Conservation (phyloP, 495 filamentous ascomycete genomes). For the Hypoxylon trugodes region DNA sequence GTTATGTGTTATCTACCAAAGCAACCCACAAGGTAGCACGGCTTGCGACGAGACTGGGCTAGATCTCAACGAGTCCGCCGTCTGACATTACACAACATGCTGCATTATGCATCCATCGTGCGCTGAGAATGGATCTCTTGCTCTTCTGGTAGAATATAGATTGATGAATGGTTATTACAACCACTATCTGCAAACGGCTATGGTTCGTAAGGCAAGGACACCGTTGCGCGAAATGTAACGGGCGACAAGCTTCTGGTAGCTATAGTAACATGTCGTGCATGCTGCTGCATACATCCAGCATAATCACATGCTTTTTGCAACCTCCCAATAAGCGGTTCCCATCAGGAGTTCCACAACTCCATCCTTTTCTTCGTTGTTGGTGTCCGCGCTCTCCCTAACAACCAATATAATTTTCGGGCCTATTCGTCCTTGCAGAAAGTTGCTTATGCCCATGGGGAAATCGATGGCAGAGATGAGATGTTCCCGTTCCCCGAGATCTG, state of each 20-base stretch:
- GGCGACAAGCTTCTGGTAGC: slow-evolving; percentile 2
- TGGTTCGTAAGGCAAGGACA: slow-evolving; percentile 15
- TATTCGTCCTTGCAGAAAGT: slow-evolving; percentile 12
- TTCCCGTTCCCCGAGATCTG: slow-evolving; percentile 9
- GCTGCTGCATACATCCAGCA: slow-evolving; percentile 16
- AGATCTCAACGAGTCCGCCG: slow-evolving; percentile 8
- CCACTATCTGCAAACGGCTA: slow-evolving; percentile 14
- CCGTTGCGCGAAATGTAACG: slow-evolving; percentile 11
- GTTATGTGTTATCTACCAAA: slow-evolving; percentile 9
- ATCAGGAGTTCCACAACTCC: slow-evolving; percentile 2
- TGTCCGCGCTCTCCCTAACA: slow-evolving; percentile 1
- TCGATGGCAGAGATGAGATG: slow-evolving; percentile 3
- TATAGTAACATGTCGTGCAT: background rate
- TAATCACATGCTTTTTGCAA: slow-evolving; percentile 26
- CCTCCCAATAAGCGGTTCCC: slow-evolving; percentile 9
- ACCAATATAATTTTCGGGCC: slow-evolving; percentile 32
- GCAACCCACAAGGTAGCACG: slow-evolving; percentile 11
- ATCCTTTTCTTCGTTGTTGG: slow-evolving; percentile 1
- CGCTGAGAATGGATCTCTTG: slow-evolving; percentile 22
- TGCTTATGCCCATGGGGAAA: slow-evolving; percentile 29
- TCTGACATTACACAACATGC: slow-evolving; percentile 27
- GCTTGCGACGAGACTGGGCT: slow-evolving; percentile 15
- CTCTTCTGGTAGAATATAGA: slow-evolving; percentile 1
- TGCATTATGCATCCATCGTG: slow-evolving; percentile 22
- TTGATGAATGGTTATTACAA: slow-evolving; percentile 17